phyloP scores from a whole-genome alignment of 2,329 filamentous ascomycete species.

The Neophaeococcomyces mojaviensis region DNA sequence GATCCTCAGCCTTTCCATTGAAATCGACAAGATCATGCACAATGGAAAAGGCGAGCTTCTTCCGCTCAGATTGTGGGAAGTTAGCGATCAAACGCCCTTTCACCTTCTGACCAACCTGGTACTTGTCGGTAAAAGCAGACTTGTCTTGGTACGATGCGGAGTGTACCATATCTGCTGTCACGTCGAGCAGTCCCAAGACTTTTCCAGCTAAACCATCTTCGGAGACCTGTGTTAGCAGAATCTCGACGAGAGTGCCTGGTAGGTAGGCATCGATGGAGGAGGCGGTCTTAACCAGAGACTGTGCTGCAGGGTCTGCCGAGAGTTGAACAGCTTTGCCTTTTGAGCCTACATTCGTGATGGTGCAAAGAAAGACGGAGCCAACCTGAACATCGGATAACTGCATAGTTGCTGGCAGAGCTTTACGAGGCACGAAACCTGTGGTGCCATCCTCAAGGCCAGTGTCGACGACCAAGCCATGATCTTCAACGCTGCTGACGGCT shows the following conservation, averaged over 20 bases:
- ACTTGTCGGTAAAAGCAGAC: constrained; percentile 59
- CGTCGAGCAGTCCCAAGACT: constrained; percentile 83
- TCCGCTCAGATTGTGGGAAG: constrained; percentile 68
- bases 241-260: constrained; percentile 81
- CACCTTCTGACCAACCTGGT: constrained; percentile 74
- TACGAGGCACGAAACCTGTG: constrained; percentile 77
- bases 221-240: constrained; percentile 70
- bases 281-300: constrained; percentile 59
- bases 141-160: constrained; percentile 66
- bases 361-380: constrained; percentile 76
- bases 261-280: constrained; percentile 85
- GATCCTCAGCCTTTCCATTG: constrained; percentile 39
- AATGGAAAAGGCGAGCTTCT: constrained; percentile 80
- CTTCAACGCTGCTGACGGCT: constrained; percentile 83
- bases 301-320: constrained; percentile 54
- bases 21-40: constrained; percentile 75
- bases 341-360: constrained; percentile 65
- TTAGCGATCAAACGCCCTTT: constrained; percentile 83
- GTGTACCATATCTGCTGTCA: constrained; percentile 84
- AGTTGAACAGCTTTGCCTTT: constrained; percentile 82
- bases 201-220: constrained; percentile 75
- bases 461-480: constrained; percentile 92
- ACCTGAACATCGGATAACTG: constrained; percentile 65
- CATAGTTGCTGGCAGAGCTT: constrained; percentile 63
- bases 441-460: constrained; percentile 64